Evolutionary conservation across 345 rosid genomes (phyloP), one percentile per base, ranked within the genome.

Genomic region (Eutrema yunnanense): DNA sequence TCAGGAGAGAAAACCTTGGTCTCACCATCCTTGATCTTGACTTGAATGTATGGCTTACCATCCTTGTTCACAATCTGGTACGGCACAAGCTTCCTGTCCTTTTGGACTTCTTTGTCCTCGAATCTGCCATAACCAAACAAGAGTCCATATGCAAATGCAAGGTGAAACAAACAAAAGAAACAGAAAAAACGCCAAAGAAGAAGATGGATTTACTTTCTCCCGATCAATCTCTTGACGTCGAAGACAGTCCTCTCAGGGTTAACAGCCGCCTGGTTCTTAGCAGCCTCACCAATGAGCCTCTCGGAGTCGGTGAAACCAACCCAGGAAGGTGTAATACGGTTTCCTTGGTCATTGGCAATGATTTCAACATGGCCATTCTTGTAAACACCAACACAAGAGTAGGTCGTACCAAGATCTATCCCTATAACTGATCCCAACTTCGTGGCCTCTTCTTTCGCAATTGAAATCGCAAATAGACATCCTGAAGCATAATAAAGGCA

Each of bases 241-340:
- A 91, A 94, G 78, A 94, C 14, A 9, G 98, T 94, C 81, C 96
- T 86, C 53, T 94, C 98, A 0, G 96, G 68, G 44, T 94, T 94
- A 4, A 84, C 92, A 62, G 98, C 95, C 4, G 97, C 97, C 86
- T 86, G 96, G 41, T 91, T 94, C 95, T 94, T 94, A 30, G 97
- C 98, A 66, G 98, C 98, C 78, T 94, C 97, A 73, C 98, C 98
- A 2, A 94, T 91, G 66, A 94, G 76, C 78, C 98, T 89, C 85
- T 94, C 98, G 14, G 81, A 63, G 57, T 94, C 98, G 0, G 98
- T 91, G 87, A 94, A 94, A 65, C 81, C 98, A 9, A 94, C 98
- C 98, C 97, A 94, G 0, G 98, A 94, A 16, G 98, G 98, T 49
- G 98, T 94, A 50, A 94, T 91, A 79, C 97, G 92, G 81, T 94